phyloP scores from a whole-genome alignment of 805 yeast species.

The Scheffersomyces lignosus region DNA sequence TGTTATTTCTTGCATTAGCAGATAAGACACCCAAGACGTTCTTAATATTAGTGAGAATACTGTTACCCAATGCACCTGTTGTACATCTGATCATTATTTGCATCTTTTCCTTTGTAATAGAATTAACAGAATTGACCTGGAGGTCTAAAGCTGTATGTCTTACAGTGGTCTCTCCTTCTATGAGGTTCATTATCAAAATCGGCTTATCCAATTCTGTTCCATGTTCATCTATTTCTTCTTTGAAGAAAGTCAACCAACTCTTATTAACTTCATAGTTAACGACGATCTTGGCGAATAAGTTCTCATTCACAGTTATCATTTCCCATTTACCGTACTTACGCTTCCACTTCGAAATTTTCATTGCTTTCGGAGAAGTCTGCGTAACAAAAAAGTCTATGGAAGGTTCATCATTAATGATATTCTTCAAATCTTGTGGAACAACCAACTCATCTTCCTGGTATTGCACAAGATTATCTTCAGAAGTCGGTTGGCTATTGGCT shows the following conservation, averaged over 20 bases:
- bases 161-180: slow-evolving; percentile 19
- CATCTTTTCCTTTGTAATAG: slow-evolving; percentile 29
- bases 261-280: slow-evolving; percentile 33
- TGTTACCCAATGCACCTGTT: slow-evolving; percentile 23
- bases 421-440: slow-evolving; percentile 39
- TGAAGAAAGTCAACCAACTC: slow-evolving; percentile 41
- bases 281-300: slow-evolving; percentile 37
- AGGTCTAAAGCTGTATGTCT: slow-evolving; percentile 42
- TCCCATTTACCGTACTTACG: slow-evolving; percentile 45
- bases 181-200: slow-evolving; percentile 32
- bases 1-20: slow-evolving; percentile 6
- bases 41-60: slow-evolving; percentile 24
- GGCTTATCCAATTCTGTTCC: slow-evolving; percentile 37
- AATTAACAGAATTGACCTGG: slow-evolving; percentile 31
- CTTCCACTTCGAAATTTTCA: slow-evolving; percentile 46
- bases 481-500: not conserved
- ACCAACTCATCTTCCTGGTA: slow-evolving; percentile 18
- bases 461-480: slow-evolving; percentile 1
- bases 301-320: slow-evolving; percentile 39
- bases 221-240: slow-evolving; percentile 36
- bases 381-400: slow-evolving; percentile 40
- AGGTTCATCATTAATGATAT: slow-evolving; percentile 35
- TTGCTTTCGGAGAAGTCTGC: slow-evolving; percentile 30
- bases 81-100: slow-evolving; percentile 35
- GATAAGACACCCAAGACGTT: slow-evolving; percentile 26